Evolutionary conservation across 2,329 filamentous ascomycete species (phyloP), one percentile per base, ranked within the genome.

Genomic region (Kalmusia sp.): DNA sequence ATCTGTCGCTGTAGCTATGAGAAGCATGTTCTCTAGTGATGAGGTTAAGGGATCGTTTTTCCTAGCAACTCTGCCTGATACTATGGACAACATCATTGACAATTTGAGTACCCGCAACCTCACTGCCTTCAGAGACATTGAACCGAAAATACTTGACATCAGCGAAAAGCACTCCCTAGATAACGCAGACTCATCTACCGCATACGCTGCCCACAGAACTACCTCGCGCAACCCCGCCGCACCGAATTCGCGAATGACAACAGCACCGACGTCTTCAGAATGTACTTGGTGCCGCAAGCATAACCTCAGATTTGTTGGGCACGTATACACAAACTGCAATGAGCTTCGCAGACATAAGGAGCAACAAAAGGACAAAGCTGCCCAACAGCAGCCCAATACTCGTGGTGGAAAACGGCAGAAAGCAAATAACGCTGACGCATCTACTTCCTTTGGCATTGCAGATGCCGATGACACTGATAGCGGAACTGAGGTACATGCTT

Each of bases 1-100:
- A n/a, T n/a, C n/a, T n/a, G n/a, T n/a, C n/a, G n/a, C n/a, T n/a
- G n/a, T n/a, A n/a, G n/a, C n/a, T n/a, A n/a, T n/a, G n/a, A n/a
- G n/a, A n/a, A n/a, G n/a, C n/a, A 51, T 58, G 19, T 58, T 58
- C 39, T 35, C 49, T n/a, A 49, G 28, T 4, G 44, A 58, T 39
- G 33, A 58, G 19, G 48, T 55, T n/a, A 58, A 58, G 34, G 51
- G 48, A n/a, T 54, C 28, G 2, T 57, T 57, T 49, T 58, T 58
- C 39, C 44, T 58, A 17, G 31, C 48, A n/a, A 58, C 52, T 6
- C 24, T 58, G n/a, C 51, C 38, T 19, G 48, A 52, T 25, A 54
- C 48, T 8, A 57, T 57, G 37, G 51, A 54, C 28, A 40, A 31
- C 33, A 27, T 57, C n/a, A 51, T 57, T 19, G 27, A 57, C 22